Evolutionary conservation across 2,329 filamentous ascomycete species (phyloP), one percentile per base, ranked within the genome.

Genomic region (Mycosphaerella sp.): DNA sequence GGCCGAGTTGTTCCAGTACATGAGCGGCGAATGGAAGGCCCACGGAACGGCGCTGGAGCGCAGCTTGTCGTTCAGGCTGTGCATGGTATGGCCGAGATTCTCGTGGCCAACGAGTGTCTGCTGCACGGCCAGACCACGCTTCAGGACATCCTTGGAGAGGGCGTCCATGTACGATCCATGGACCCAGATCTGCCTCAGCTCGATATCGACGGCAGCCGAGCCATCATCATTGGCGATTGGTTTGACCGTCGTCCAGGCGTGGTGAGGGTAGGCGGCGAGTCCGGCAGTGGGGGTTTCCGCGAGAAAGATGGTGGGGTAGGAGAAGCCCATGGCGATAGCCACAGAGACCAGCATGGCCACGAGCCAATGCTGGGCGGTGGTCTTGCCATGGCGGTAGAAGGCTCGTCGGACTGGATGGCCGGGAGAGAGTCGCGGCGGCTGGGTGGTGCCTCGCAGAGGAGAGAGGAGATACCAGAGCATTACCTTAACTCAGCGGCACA

Each of bases 161-260:
- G 86, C 87, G 62, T 82, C 77, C 83, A 90, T 90, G 64, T 89
- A 89, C 66, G 79, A 84, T 56, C 85, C 86, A 63, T 90, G 86
- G 13, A 91, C 78, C 87, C 87, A 91, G 50, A 88, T 79, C 51
- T 87, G 87, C 59, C 86, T 84, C 80, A 91, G 86, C 50, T 86
- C 81, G n/a, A 91, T 81, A 66, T 91, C 86, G 3, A 84, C 78
- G 47, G 74, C 70, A 40, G 74, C 72, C 12, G 50, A 44, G n/a
- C 54, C 48, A n/a, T n/a, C n/a, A n/a, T n/a, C n/a, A 21, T 70
- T 64, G 4, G 70, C 68, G 9, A 62, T 46, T 2, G 59, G 58
- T 48, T 61, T 66, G 12, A 65, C 63, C 10, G 60, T 62, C 21
- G 86, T 89, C 87, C 87, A 91, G 59, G 87, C 86, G 78, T 90